These are phyloP conservation scores for Xylaria sp. DNA, from an alignment of 2,329 filamentous ascomycete species.

Conservation along the genomic window DNA sequence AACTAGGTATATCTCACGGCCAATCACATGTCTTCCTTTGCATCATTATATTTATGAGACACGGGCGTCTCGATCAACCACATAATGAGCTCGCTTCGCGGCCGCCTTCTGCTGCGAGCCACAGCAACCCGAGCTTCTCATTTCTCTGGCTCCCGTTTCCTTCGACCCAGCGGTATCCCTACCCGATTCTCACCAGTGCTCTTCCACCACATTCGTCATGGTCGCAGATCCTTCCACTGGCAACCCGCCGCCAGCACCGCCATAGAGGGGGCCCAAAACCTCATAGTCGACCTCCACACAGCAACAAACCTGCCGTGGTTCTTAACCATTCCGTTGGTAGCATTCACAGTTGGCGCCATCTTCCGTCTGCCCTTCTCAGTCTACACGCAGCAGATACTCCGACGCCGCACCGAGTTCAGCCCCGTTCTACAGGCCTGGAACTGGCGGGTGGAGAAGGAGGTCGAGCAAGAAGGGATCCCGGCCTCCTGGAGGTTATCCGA, in stretches of 20 bases:
- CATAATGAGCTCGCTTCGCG: conserved; percentile 15
- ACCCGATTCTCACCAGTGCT: background rate
- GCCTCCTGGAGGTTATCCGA: conserved; percentile 27
- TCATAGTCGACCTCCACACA: conserved; percentile 52
- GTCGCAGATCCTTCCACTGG: conserved; percentile 42
- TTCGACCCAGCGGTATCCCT: background rate
- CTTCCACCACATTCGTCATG: background rate
- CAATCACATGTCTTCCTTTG: background rate
- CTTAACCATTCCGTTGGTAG: conserved; percentile 58
- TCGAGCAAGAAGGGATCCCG: conserved; percentile 28
- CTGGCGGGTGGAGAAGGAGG: conserved; percentile 34
- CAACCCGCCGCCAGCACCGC: conserved; percentile 36
- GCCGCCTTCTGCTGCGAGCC: background rate
- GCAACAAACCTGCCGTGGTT: conserved; percentile 57
- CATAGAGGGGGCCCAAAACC: conserved; percentile 47
- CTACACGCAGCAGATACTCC: conserved; percentile 44
- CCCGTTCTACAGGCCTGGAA: conserved; percentile 46
- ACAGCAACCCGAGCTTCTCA: background rate
- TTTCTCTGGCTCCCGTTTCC: background rate
- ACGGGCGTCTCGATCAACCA: background rate
- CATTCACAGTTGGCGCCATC: conserved; percentile 51
- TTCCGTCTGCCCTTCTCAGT: conserved; percentile 54
- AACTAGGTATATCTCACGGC: background rate
- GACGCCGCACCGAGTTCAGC: conserved; percentile 38
- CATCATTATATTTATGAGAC: background rate